These are phyloP conservation scores for Cadophora sp. DNA, from an alignment of 2,329 filamentous ascomycete genomes.

Conservation along the genomic window DNA sequence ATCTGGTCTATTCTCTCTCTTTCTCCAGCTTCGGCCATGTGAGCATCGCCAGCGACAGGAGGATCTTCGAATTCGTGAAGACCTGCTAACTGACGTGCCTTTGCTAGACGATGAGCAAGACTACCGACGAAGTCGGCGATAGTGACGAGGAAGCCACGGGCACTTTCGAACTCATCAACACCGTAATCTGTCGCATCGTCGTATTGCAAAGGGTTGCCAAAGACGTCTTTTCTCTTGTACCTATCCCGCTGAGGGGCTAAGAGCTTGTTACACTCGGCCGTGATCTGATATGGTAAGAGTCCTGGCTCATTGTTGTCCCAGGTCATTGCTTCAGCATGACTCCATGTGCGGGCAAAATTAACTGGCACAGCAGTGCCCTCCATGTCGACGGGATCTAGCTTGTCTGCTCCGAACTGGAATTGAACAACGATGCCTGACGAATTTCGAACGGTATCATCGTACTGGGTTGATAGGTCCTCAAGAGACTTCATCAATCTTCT, in stretches of 20 bases:
- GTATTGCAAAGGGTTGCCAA: slow-evolving; percentile 72
- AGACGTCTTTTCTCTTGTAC: slow-evolving; percentile 64
- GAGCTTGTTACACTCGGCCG: slow-evolving; percentile 69
- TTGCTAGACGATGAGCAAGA: slow-evolving; percentile 65
- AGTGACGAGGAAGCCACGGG: slow-evolving; percentile 79
- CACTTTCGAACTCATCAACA: slow-evolving; percentile 82
- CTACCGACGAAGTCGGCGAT: slow-evolving; percentile 76
- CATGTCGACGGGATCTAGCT: slow-evolving; percentile 96
- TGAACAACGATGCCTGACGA: slow-evolving; percentile 90
- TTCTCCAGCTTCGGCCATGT: slow-evolving; percentile 42
- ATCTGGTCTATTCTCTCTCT: slow-evolving; percentile 44
- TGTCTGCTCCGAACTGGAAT: slow-evolving; percentile 96
- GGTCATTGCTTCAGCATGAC: slow-evolving; percentile 76
- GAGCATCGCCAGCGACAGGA: slow-evolving; percentile 40
- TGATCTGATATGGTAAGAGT: slow-evolving; percentile 77
- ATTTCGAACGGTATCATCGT: slow-evolving; percentile 93
- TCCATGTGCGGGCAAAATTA: slow-evolving; percentile 89
- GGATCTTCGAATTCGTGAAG: slow-evolving; percentile 51
- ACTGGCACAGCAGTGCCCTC: slow-evolving; percentile 93
- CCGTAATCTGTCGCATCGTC: slow-evolving; percentile 71
- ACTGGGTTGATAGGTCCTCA: slow-evolving; percentile 91
- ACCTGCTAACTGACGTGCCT: slow-evolving; percentile 57
- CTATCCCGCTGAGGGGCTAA: slow-evolving; percentile 72
- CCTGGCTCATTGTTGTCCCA: slow-evolving; percentile 79
- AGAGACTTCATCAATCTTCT: slow-evolving; percentile 96